These are phyloP conservation scores for Saccharomyces jurei DNA, from an alignment of 805 yeast genomes.

Conservation along the genomic window DNA sequence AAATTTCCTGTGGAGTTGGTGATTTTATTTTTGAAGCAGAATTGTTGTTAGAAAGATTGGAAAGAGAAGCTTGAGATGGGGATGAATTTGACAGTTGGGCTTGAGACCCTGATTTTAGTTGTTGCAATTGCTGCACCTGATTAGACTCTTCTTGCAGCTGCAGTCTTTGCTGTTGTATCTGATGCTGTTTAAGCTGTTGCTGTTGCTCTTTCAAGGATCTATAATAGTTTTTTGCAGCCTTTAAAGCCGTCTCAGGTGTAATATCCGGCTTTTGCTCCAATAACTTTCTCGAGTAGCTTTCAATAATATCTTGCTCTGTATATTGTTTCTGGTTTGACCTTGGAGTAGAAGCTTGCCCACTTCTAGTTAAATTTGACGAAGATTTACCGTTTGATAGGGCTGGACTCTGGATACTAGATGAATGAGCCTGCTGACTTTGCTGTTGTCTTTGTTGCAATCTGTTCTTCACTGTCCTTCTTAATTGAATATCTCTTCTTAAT, in stretches of 20 bases:
- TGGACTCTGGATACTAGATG: conserved; percentile 6
- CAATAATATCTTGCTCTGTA: conserved; percentile 26
- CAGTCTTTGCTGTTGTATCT: conserved; percentile 20
- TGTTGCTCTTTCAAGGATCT: conserved; percentile 19
- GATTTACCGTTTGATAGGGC: not conserved
- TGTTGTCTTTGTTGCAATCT: conserved; percentile 24
- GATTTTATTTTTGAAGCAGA: conserved; percentile 16
- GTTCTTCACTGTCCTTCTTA: conserved; percentile 27
- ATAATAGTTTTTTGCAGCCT: conserved; percentile 29
- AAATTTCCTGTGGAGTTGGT: conserved; percentile 30
- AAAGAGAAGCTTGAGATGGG: not conserved
- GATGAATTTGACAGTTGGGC: not conserved
- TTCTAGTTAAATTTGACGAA: not conserved
- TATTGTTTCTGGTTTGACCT: conserved; percentile 10
- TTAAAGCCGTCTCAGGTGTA: conserved; percentile 26
- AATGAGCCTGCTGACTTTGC: conserved; percentile 13
- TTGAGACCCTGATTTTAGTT: conserved; percentile 6
- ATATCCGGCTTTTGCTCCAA: conserved; percentile 27
- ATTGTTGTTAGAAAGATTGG: conserved; percentile 1
- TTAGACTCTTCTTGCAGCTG: conserved; percentile 5
- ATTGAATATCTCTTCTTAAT: conserved; percentile 52
- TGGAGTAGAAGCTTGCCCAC: conserved; percentile 12
- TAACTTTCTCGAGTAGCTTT: conserved; percentile 26
- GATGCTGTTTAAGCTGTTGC: conserved; percentile 22
- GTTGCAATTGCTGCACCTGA: conserved; percentile 2